Evolutionary conservation across 2,329 filamentous ascomycete species (phyloP), one percentile per base, ranked within the genome.

Genomic region (Chrysosporium queenslandicum): DNA sequence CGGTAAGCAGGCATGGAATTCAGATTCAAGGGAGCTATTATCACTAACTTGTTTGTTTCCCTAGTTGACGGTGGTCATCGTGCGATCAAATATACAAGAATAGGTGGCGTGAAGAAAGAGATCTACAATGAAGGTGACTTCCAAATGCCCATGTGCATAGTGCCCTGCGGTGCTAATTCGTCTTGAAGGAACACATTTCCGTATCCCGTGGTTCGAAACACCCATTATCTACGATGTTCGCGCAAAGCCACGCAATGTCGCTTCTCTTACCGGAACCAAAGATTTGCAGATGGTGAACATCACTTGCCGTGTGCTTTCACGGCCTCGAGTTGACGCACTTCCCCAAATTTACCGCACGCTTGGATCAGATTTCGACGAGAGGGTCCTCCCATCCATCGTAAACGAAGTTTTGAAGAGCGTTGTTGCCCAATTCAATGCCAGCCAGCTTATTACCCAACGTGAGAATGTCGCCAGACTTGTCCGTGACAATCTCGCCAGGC

Each of bases 271-370:
- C 55, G 92, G 92, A 62, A 98, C 92, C 66, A 98, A 98, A 78
- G 92, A 98, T 73, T 76, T 98, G 72, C 92, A 98, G 77, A 98
- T 98, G 92, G 92, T 97, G 68, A 98, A 98, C 80, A 97, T 98
- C 69, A 98, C 91, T 66, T 98, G 92, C 74, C 91, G 92, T 87
- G 92, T 98, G 54, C 86, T 98, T 50, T 96, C 91, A 54, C 79
- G 89, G 63, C 92, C 92, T 53, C 82, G 89, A 54, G 76, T 98
- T 64, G 82, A 87, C 59, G 86, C 90, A 29, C 81, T 98, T 39
- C 92, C 92, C 16, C 88, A 95, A 74, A 98, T 98, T 66, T 98
- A 97, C 79, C 81, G 92, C 60, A 98, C 92, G 1, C 79, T 98
- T 32, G 92, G 92, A 51, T 84, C 83, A 53, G 92, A 98, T 73